Evolutionary conservation across 805 yeast genomes (phyloP).

Genomic region (Helenozyma baotianmanensis): DNA sequence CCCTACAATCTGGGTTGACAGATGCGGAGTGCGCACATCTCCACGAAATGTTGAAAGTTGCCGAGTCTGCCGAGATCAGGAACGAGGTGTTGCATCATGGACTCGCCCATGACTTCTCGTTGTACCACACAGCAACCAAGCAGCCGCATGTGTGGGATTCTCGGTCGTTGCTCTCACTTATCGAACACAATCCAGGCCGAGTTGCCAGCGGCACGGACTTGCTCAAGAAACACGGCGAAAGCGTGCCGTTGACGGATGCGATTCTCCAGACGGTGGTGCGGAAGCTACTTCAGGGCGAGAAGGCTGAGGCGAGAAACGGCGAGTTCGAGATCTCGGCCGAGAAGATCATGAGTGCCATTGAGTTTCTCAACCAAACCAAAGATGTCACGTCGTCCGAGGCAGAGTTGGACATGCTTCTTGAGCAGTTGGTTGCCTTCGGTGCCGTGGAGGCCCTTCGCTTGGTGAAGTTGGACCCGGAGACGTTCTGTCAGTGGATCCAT

Average conservation of each 20-base stretch:
- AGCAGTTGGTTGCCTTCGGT: slow-evolving; percentile 3
- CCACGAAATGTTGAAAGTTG: slow-evolving; percentile 4
- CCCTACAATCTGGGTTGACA: too few relatives aligned
- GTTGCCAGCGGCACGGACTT: slow-evolving; percentile 48
- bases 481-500: slow-evolving; percentile 3
- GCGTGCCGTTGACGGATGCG: slow-evolving; percentile 16
- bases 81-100: slow-evolving; percentile 19
- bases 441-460: slow-evolving; percentile 1
- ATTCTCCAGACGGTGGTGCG: slow-evolving; percentile 23
- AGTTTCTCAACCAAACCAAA: slow-evolving; percentile 6
- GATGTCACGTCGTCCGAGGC: not conserved
- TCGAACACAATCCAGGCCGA: slow-evolving; percentile 47
- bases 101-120: slow-evolving; percentile 22
- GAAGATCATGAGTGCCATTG: slow-evolving; percentile 12
- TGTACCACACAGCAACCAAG: slow-evolving; percentile 20
- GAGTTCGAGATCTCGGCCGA: slow-evolving; percentile 10
- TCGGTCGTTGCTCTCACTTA: slow-evolving; percentile 9
- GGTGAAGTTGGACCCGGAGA: slow-evolving; percentile 1
- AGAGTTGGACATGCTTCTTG: slow-evolving; percentile 2
- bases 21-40: slow-evolving; percentile 6
- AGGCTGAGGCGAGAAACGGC: slow-evolving; percentile 28
- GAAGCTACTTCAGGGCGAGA: slow-evolving; percentile 38
- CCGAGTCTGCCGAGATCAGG: slow-evolving; percentile 8
- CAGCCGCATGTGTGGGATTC: slow-evolving; percentile 13
- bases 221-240: slow-evolving; percentile 24